phyloP scores from a whole-genome alignment of 2,329 filamentous ascomycete genomes.

The Colletotrichum sp. region DNA sequence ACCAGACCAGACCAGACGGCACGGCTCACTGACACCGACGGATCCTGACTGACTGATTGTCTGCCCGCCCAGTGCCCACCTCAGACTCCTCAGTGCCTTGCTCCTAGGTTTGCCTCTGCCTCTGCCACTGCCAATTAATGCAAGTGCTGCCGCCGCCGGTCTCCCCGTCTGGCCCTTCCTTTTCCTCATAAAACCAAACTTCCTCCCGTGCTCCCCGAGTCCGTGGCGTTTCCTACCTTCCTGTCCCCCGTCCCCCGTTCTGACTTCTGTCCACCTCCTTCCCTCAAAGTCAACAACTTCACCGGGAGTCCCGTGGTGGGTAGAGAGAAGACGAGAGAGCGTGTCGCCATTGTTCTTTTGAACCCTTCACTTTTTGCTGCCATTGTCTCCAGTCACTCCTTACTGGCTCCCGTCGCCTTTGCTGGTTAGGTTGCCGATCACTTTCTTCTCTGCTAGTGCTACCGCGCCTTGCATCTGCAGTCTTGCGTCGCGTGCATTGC shows the following conservation, averaged over 20 bases:
- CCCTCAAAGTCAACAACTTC: constrained; percentile 3
- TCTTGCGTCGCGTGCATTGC: constrained; percentile 14
- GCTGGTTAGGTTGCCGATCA: neutral
- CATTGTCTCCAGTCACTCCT: constrained; percentile 44
- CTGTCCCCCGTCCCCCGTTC: constrained; percentile 21
- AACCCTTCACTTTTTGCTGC: constrained; percentile 11
- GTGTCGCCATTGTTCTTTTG: constrained; percentile 25
- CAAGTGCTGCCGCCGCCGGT: neutral
- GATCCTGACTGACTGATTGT: neutral
- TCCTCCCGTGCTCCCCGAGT: constrained; percentile 11
- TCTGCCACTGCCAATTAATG: neutral
- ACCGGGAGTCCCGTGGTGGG: constrained; percentile 10
- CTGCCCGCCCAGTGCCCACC: neutral
- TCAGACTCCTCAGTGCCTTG: neutral
- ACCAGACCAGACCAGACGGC: neutral
- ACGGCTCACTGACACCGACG: neutral
- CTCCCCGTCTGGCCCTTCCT: constrained; percentile 8
- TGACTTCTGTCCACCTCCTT: constrained; percentile 10
- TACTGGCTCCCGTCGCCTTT: constrained; percentile 28
- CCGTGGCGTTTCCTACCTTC: constrained; percentile 5
- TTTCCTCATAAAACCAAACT: constrained; percentile 18
- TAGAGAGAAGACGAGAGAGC: constrained; percentile 15
- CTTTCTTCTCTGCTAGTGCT: neutral
- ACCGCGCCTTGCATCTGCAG: neutral
- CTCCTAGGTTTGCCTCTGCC: neutral